A percentile compares a stretch with the other conserved stretches of the same genome.
Evolutionary conservation across 352 stramenopile genomes (phyloP).

Genomic region (Globisporangium spinosum): DNA sequence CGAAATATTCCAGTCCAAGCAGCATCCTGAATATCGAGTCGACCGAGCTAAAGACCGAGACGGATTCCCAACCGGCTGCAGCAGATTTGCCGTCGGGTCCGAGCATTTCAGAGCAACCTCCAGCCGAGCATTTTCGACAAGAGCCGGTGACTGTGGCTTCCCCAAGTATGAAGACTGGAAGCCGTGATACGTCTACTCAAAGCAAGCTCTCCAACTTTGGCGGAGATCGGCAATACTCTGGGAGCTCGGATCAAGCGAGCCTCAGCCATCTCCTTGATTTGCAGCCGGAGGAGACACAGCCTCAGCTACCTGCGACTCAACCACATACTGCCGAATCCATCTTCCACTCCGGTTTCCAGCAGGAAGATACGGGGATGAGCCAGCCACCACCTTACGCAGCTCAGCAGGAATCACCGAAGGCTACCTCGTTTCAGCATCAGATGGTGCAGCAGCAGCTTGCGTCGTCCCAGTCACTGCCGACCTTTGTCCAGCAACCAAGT

Average conservation of each 20-base stretch:
- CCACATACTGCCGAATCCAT: constrained; percentile 1
- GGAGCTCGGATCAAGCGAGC: constrained; percentile 2
- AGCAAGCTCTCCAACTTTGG: constrained; percentile 13
- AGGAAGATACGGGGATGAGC: constrained; percentile 1
- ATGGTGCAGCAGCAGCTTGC: constrained; percentile 11
- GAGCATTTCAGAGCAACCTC: constrained; percentile 2
- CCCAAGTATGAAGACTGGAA: constrained; percentile 3
- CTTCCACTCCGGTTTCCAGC: constrained; percentile 13
- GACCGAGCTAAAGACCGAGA: background rate
- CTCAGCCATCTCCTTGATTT: constrained; percentile 9
- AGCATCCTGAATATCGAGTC: constrained; percentile 12
- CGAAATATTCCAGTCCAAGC: constrained; percentile 11
- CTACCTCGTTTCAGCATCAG: constrained; percentile 8
- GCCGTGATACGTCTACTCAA: constrained; percentile 8
- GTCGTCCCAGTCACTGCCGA: constrained; percentile 1
- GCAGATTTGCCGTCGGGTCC: background rate
- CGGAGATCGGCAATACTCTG: constrained; percentile 13
- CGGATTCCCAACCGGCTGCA: background rate
- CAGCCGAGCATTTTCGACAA: constrained; percentile 3
- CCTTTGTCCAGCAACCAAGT: constrained; percentile 5
- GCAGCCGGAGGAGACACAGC: constrained; percentile 9
- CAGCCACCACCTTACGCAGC: constrained; percentile 4
- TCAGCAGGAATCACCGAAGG: constrained; percentile 3
- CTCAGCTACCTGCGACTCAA: background rate
- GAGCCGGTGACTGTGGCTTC: background rate